A percentile compares a stretch with the other conserved stretches of the same genome.
Conservation (phyloP, 2,329 filamentous ascomycete species). For the Kalmusia sp. region DNA sequence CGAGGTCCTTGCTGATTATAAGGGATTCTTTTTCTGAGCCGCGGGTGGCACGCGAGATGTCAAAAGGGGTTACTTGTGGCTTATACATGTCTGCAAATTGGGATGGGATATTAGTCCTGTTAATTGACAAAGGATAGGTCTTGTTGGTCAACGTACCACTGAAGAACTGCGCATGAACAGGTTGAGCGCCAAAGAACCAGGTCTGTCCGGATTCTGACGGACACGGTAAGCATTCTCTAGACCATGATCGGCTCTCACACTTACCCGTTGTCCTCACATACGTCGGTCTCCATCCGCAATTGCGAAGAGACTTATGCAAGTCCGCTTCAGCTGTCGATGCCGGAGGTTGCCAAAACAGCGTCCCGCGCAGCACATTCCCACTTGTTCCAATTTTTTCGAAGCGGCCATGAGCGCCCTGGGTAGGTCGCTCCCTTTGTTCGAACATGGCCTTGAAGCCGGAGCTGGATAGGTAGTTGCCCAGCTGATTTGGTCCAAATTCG, state of each 20-base stretch:
- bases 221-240: neutral
- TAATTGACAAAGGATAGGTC: no score
- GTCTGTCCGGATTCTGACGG: slow-evolving; percentile 6
- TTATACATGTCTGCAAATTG: slow-evolving; percentile 9
- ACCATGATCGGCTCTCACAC: neutral
- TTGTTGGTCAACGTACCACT: slow-evolving; percentile 2
- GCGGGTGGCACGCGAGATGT: neutral
- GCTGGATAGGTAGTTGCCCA: slow-evolving; percentile 5
- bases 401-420: neutral
- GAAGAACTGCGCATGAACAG: slow-evolving; percentile 14
- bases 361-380: slow-evolving; percentile 8
- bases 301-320: slow-evolving; percentile 4
- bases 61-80: slow-evolving; percentile 5
- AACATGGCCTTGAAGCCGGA: slow-evolving; percentile 7
- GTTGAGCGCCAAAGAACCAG: slow-evolving; percentile 7
- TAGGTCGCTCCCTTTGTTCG: neutral
- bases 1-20: slow-evolving; percentile 13
- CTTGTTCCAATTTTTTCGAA: slow-evolving; percentile 2
- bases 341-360: slow-evolving; percentile 10
- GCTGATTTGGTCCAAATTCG: slow-evolving; percentile 5
- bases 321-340: slow-evolving; percentile 11
- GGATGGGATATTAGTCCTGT: no score
- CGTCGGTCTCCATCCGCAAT: slow-evolving; percentile 9
- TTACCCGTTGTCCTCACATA: slow-evolving; percentile 10
- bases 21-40: slow-evolving; percentile 10